phyloP scores from a whole-genome alignment of 2,329 filamentous ascomycete genomes.

The Fusarium robinianum region DNA sequence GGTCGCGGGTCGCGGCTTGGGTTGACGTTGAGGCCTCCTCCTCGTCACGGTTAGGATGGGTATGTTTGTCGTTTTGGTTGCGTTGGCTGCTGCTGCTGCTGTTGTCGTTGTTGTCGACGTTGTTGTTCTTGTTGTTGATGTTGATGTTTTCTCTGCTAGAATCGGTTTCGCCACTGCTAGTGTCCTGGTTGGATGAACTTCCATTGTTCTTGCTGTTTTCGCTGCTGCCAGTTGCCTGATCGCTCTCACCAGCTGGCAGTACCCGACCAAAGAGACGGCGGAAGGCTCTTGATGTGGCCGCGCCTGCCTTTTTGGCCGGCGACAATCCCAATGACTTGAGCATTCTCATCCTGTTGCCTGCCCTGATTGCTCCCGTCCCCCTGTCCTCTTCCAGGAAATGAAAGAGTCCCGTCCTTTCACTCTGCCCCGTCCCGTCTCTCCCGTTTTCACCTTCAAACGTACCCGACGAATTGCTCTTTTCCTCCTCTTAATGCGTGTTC shows the following conservation, averaged over 20 bases:
- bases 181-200: too few species aligned
- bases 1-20: not conserved
- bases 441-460: not conserved
- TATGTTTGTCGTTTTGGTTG: conserved; percentile 7
- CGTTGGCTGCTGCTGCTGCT: conserved; percentile 5
- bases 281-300: conserved; percentile 32
- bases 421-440: not conserved
- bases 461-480: not conserved
- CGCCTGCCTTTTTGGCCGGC: conserved; percentile 38
- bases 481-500: not conserved
- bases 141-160: conserved; percentile 1
- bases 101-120: conserved; percentile 10
- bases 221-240: conserved; percentile 17
- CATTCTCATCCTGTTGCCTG: conserved; percentile 31
- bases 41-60: conserved; percentile 9
- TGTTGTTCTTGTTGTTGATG: conserved; percentile 15
- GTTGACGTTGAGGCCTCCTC: not conserved
- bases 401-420: too few species aligned
- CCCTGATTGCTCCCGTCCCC: not conserved
- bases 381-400: not conserved
- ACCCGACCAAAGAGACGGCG: conserved; percentile 40
- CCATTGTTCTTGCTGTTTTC: not conserved
- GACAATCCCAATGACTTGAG: conserved; percentile 39
- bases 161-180: conserved; percentile 21
- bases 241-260: conserved; percentile 31